Conservation (phyloP, 73 alveolate species). For the Tetrahymena malaccensis region DNA sequence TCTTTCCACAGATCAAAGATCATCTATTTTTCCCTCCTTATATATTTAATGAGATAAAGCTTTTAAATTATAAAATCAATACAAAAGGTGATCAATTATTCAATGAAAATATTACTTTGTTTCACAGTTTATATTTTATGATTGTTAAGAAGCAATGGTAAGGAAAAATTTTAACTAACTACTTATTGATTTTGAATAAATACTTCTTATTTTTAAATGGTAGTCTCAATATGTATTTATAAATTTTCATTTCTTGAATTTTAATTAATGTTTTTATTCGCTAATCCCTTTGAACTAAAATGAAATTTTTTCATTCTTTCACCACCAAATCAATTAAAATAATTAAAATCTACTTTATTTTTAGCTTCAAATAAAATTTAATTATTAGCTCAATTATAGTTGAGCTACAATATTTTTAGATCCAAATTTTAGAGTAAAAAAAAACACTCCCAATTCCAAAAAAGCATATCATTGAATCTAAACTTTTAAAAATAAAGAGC, state of each 20-base stretch:
- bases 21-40: neutral
- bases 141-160: neutral
- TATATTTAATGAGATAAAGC: neutral
- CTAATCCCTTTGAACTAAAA: neutral
- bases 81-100: neutral
- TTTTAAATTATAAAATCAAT: neutral
- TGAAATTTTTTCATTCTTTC: no score
- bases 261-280: neutral
- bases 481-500: no score
- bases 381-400: neutral
- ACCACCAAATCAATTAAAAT: neutral
- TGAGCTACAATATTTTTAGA: neutral
- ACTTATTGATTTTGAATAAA: neutral
- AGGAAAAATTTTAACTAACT: neutral
- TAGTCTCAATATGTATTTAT: neutral
- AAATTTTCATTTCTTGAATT: neutral
- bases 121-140: neutral
- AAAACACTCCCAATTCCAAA: neutral
- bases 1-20: neutral
- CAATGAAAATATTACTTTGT: neutral
- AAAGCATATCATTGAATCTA: no score
- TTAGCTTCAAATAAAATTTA: neutral
- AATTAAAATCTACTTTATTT: neutral
- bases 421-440: neutral
- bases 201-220: neutral